Conservation (phyloP, 306 rosid genomes). For the Cucumis sativus region DNA sequence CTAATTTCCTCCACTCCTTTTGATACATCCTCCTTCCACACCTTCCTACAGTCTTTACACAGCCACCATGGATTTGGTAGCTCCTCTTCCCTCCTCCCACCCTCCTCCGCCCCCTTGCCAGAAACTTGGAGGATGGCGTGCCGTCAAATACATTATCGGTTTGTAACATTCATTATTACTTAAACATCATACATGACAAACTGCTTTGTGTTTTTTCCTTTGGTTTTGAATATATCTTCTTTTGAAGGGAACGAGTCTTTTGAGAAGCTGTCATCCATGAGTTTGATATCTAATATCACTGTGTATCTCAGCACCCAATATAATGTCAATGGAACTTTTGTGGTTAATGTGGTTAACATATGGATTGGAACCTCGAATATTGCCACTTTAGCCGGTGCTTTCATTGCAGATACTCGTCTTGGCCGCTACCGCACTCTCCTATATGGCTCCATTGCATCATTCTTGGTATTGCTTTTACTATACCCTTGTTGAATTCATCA, state of each 20-base stretch:
- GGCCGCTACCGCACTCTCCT: conserved; percentile 68
- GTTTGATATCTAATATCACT: conserved; percentile 52
- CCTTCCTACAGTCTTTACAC: too few relatives aligned
- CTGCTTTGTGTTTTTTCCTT: not conserved
- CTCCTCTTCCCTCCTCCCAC: conserved; percentile 5
- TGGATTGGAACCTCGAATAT: conserved; percentile 68
- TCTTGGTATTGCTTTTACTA: conserved; percentile 32
- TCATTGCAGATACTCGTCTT: conserved; percentile 58
- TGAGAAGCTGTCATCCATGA: conserved; percentile 89
- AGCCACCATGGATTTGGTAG: conserved; percentile 5
- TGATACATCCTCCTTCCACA: not conserved
- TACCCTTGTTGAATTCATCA: not conserved
- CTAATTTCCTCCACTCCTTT: not conserved
- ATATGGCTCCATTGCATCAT: conserved; percentile 43
- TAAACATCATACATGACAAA: not conserved
- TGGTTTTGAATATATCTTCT: not conserved
- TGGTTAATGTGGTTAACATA: conserved; percentile 49
- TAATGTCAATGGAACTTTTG: conserved; percentile 38
- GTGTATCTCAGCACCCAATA: conserved; percentile 38
- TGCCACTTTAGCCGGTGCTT: conserved; percentile 58
- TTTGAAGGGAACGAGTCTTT: conserved; percentile 59
- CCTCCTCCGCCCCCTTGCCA: conserved; percentile 7
- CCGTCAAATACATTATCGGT: conserved; percentile 43
- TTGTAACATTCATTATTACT: conserved; percentile 11
- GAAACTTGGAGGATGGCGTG: conserved; percentile 37